Evolutionary conservation across 768 basidiomycete genomes (phyloP).

Genomic region (Agrocybe praecox): DNA sequence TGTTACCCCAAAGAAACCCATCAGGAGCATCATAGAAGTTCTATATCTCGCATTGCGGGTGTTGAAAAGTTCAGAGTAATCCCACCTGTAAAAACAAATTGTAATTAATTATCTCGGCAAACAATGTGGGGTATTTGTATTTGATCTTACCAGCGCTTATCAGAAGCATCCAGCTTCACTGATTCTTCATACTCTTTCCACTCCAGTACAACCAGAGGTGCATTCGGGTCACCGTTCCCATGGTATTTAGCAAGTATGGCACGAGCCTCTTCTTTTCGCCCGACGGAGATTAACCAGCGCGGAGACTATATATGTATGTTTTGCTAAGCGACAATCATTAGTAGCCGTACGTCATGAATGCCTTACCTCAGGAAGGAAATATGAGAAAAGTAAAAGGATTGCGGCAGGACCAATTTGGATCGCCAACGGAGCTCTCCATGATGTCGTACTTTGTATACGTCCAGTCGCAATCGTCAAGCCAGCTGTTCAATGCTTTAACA

Average conservation of each 20-base stretch:
- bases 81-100: conserved; percentile 35
- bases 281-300: conserved; percentile 54
- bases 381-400: conserved; percentile 33
- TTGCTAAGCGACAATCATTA: neutral
- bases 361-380: conserved; percentile 38
- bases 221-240: conserved; percentile 49
- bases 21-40: conserved; percentile 49
- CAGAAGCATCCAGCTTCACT: conserved; percentile 50
- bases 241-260: conserved; percentile 54
- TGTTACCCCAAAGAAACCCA: conserved; percentile 52
- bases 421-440: conserved; percentile 55
- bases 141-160: conserved; percentile 53
- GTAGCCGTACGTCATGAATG: neutral
- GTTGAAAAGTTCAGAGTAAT: conserved; percentile 52
- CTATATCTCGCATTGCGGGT: conserved; percentile 49
- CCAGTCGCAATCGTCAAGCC: conserved; percentile 48
- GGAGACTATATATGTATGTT: conserved; percentile 37
- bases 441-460: conserved; percentile 31
- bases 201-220: conserved; percentile 52
- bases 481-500: conserved; percentile 20
- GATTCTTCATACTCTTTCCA: conserved; percentile 54
- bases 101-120: neutral
- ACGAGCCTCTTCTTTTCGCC: conserved; percentile 49
- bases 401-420: conserved; percentile 53
- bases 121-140: neutral